Percentiles rank a stretch among this genome's conserved stretches.
Conservation (phyloP, 495 filamentous ascomycete species). For the Bryoglossum gracile region DNA sequence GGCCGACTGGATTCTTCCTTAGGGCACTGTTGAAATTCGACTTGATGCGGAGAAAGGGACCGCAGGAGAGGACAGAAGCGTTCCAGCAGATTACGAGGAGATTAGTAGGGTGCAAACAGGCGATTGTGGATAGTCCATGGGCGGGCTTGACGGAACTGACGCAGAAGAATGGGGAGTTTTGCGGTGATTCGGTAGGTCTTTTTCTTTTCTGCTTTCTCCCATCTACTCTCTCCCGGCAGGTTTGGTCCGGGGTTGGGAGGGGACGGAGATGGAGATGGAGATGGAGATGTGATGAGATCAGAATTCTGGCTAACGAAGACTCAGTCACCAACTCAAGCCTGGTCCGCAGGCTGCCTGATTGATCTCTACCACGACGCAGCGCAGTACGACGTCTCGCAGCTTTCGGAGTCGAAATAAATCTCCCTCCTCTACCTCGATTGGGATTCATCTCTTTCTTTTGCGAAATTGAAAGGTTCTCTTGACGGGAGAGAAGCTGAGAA, state of each 20-base stretch:
- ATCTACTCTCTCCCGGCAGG: no score
- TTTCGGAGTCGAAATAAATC: no score
- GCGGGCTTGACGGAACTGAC: constrained; percentile 91
- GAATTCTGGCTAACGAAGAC: not conserved
- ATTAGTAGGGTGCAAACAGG: constrained; percentile 72
- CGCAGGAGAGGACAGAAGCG: constrained; percentile 63
- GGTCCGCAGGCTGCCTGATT: constrained; percentile 89
- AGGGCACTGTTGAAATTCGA: constrained; percentile 88
- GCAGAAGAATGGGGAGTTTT: constrained; percentile 76
- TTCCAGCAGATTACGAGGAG: constrained; percentile 90
- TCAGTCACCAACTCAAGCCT: constrained; percentile 86
- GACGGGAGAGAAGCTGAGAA: no score
- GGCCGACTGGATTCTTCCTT: constrained; percentile 93
- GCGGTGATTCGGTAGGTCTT: constrained; percentile 73
- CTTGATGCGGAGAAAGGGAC: constrained; percentile 57
- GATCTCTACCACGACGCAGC: constrained; percentile 90
- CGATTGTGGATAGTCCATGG: constrained; percentile 72
- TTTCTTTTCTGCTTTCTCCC: not conserved
- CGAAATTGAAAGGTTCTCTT: no score
- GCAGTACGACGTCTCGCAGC: constrained; percentile 21
- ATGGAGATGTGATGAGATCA: not conserved
- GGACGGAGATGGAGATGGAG: no score
- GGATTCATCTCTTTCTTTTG: no score
- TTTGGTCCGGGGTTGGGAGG: no score
- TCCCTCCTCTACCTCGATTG: no score